phyloP scores from a whole-genome alignment of 805 yeast genomes.

The Schizosaccharomyces osmophilus region DNA sequence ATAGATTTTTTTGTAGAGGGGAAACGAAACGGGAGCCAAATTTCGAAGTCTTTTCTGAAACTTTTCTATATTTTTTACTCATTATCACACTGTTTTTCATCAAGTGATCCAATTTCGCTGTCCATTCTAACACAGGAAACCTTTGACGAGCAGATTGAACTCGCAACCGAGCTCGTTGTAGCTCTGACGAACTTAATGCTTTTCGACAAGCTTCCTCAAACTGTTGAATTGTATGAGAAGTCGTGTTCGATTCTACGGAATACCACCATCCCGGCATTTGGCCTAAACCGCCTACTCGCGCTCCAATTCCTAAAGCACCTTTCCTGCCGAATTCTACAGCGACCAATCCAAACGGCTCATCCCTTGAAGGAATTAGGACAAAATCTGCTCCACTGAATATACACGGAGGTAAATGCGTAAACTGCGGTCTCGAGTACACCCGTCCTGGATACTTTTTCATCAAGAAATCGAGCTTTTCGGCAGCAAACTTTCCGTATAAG shows the following conservation, averaged over 20 bases:
- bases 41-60: neutral
- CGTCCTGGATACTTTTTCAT: constrained; percentile 1
- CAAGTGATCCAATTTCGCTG: neutral
- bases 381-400: constrained; percentile 2
- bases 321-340: constrained; percentile 2
- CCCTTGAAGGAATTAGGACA: constrained; percentile 1
- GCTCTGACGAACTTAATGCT: neutral
- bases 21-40: no score
- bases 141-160: constrained; percentile 1
- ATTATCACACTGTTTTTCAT: neutral
- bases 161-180: neutral
- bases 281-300: constrained; percentile 2
- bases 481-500: constrained; percentile 2
- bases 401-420: constrained; percentile 2
- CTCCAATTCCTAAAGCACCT: constrained; percentile 2
- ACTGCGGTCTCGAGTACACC: neutral
- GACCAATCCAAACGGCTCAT: constrained; percentile 2
- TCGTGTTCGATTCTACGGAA: neutral
- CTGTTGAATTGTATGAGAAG: neutral
- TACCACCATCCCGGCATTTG: constrained; percentile 3
- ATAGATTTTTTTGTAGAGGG: no score
- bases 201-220: constrained; percentile 1
- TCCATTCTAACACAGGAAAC: constrained; percentile 1
- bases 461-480: neutral
- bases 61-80: neutral